Base-by-base conservation (phyloP, 1,139 yeast species). In the Geotrichum europaeum region DNA sequence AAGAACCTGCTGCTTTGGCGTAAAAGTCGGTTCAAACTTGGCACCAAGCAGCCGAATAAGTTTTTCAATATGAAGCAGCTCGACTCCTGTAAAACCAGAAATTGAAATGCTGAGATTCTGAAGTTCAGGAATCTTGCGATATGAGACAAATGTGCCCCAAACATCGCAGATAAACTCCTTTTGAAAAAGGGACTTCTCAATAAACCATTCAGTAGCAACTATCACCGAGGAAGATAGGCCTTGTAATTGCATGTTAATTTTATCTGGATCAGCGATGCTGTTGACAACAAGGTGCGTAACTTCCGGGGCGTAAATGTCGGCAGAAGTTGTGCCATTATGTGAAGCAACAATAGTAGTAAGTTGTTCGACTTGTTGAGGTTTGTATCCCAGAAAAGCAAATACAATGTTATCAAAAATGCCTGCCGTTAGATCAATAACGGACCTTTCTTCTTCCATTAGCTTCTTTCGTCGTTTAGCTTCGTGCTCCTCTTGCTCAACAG, bases 41-140 rank as follows among this genome's bases (percentile, higher is more conserved):
- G 71, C 89, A 77, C 73, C 81, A 53, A 67, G 70, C 66, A 73
- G 64, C 47, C 75, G 69, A 13, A 89, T 76, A 57, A 92, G 76
- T 67, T 87, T 86, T 20, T 82, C 84, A 10, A 89, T 68, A 73
- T 92, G 98, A 51, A 89, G 75, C 34, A 86, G 76, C 70, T 92
- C 97, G 20, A 90, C 84, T 0, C 96, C 97, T 13, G 84, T 80
- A 69, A 88, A 92, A 5, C 98, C 98, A 0, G 95, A 83, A 1
- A 89, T 78, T 63, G 89, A 82, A 0, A 91, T 77, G 55, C 79
- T 79, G 64, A 85, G 74, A 12, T 75, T 72, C 20, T 69, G 57
- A 36, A 68, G 72, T 5, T 71, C 75, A 12, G 77, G 73, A 22
- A 75, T 65, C 1, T 73, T 67, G 18, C 80, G 70, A 12, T 80